These are phyloP conservation scores for Xylariales sp. DNA, from an alignment of 2,329 filamentous ascomycete species.

Conservation along the genomic window DNA sequence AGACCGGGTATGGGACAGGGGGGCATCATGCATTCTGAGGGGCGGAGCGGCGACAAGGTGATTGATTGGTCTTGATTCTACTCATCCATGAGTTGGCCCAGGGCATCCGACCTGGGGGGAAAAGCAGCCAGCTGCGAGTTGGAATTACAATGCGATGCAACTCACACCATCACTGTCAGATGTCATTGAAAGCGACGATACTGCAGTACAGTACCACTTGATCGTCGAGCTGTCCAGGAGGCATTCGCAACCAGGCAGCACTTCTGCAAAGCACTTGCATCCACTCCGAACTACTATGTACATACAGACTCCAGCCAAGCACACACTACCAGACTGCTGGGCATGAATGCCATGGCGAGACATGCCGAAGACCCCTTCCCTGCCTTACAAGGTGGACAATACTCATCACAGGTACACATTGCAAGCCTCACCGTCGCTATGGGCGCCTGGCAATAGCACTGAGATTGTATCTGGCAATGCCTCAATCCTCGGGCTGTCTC, in stretches of 20 bases:
- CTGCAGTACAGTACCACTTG: background rate
- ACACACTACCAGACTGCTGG: background rate
- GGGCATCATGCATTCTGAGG: background rate
- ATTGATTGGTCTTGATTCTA: slow-evolving; percentile 1
- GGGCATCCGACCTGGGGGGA: no score
- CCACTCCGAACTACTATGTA: no score
- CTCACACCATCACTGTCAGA: background rate
- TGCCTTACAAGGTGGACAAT: background rate
- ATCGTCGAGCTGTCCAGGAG: no score
- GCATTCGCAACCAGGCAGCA: no score
- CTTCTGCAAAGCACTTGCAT: no score
- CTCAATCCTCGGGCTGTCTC: background rate
- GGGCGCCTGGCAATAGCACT: no score
- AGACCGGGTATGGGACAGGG: no score
- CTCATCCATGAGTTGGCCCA: background rate
- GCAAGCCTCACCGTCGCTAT: slow-evolving; percentile 5
- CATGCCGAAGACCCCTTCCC: background rate
- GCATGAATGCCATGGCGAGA: no score
- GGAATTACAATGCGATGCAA: slow-evolving; percentile 3
- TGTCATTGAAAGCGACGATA: background rate
- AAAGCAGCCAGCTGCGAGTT: slow-evolving; percentile 2
- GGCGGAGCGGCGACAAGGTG: background rate
- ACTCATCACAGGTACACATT: background rate
- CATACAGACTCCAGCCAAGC: no score
- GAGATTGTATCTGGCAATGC: no score